Conservation (phyloP, 345 rosid species). For the Heritiera littoralis region DNA sequence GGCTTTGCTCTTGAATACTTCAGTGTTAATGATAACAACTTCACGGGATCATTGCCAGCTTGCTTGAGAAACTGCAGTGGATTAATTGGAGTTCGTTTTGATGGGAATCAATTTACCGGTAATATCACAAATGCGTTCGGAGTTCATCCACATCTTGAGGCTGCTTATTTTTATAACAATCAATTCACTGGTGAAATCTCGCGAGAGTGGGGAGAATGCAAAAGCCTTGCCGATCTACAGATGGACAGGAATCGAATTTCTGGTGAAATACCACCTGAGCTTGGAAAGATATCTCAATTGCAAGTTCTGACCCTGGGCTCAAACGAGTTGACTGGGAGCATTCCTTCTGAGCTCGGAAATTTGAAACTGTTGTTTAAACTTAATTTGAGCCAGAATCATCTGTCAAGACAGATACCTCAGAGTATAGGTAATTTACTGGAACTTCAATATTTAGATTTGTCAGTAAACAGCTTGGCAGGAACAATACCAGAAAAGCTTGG, state of each 20-base stretch:
- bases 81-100: conserved; percentile 42
- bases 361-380: conserved; percentile 38
- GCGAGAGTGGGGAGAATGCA: conserved; percentile 58
- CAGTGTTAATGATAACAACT: conserved; percentile 45
- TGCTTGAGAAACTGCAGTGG: conserved; percentile 52
- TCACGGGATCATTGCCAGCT: conserved; percentile 52
- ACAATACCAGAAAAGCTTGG: conserved; percentile 43
- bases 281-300: conserved; percentile 44
- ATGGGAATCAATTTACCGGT: conserved; percentile 46
- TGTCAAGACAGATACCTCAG: conserved; percentile 38
- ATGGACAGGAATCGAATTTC: conserved; percentile 53
- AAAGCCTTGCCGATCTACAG: conserved; percentile 47
- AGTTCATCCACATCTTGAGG: conserved; percentile 43
- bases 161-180: conserved; percentile 41
- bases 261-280: conserved; percentile 51
- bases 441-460: conserved; percentile 49
- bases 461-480: conserved; percentile 46
- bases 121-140: conserved; percentile 55
- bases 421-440: conserved; percentile 34
- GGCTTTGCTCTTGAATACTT: conserved; percentile 36
- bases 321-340: conserved; percentile 50
- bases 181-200: conserved; percentile 52
- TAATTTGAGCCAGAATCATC: conserved; percentile 52
- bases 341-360: conserved; percentile 51
- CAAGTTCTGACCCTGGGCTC: conserved; percentile 37